Conservation (phyloP, 371 early-diverging fungal species). For the Dinochytrium kinnereticum region DNA sequence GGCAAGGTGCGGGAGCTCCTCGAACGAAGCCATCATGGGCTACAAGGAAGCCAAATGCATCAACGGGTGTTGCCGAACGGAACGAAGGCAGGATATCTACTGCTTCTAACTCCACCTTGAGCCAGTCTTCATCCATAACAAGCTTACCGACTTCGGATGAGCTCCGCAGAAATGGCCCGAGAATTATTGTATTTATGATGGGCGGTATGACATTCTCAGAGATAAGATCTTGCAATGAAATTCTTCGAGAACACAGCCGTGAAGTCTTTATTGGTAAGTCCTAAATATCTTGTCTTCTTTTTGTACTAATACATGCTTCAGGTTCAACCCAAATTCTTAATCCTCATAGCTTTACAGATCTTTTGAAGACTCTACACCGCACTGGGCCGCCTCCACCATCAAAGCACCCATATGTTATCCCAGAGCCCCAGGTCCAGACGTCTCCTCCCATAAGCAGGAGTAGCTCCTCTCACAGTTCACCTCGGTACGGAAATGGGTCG, state of each 20-base stretch:
- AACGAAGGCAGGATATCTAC: neutral
- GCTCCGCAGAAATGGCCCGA: constrained; percentile 48
- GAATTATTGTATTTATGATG: constrained; percentile 80
- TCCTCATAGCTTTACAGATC: constrained; percentile 75
- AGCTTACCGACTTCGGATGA: constrained; percentile 24
- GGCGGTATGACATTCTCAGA: constrained; percentile 96
- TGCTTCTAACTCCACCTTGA: neutral
- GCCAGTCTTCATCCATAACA: neutral
- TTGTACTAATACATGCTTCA: constrained; percentile 4
- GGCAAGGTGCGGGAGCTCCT: constrained; percentile 15
- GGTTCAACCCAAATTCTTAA: constrained; percentile 82
- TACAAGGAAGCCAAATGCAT: constrained; percentile 17
- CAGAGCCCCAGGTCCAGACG: neutral
- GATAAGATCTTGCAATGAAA: constrained; percentile 81
- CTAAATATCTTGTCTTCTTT: neutral
- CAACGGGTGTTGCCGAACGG: constrained; percentile 8
- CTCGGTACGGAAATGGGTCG: neutral
- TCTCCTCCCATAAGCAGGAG: neutral
- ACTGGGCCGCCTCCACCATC: constrained; percentile 1
- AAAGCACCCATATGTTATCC: neutral
- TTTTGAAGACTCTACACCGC: constrained; percentile 46
- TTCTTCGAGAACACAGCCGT: constrained; percentile 67
- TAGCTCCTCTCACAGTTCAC: neutral
- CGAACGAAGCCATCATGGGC: constrained; percentile 47
- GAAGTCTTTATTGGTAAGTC: constrained; percentile 65